Base-by-base conservation (phyloP, 352 stramenopile species). In the Elongisporangium prolatum region DNA sequence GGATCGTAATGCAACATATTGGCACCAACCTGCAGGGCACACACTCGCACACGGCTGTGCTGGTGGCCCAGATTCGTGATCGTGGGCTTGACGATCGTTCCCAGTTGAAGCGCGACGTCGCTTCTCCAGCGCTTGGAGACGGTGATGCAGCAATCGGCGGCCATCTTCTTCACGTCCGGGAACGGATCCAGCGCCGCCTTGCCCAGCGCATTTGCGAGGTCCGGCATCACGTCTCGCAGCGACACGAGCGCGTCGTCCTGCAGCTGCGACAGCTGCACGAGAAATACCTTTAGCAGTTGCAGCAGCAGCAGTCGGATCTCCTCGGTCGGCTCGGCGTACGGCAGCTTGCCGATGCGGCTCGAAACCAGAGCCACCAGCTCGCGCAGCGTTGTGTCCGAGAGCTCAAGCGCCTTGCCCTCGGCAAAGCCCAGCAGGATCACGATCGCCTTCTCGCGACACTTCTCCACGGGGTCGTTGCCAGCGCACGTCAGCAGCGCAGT, bases 101-200 rank as follows among this genome's bases (percentile, higher is more conserved):
- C 80, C 7, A 91, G 71, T 28, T 93, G 86, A 56, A 91, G 68
- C 38, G 79, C 74, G 1, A 93, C 68, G 14, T 88, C 74, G 17
- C 59, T 61, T 50, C 67, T 71, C 86, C 82, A 91, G 2, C 54
- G 66, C 8, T 56, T 68, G 0, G 77, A 80, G 10, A 93, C 66
- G 18, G 80, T 65, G 28, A 90, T 79, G 38, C 80, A 69, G 44
- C 72, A 85, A 50, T 91, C 84, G 16, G 76, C 70, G 1, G 75
- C 78, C 56, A 85, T 72, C 56, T 91, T 90, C 67, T 93, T 95
- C 52, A 75, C 82, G 40, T 95, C 86, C 13, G 86, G 84, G 51
- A 93, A 95, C 52, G 75, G 74, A 54, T 95, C 86, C 40, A 86
- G 57, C 16, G 77, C 71, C 2, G 75, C 79, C 64, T 92, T 93